Evolutionary conservation across 352 stramenopile species (phyloP), one percentile per base, ranked within the genome.

Genomic region (Pythium monospermum): DNA sequence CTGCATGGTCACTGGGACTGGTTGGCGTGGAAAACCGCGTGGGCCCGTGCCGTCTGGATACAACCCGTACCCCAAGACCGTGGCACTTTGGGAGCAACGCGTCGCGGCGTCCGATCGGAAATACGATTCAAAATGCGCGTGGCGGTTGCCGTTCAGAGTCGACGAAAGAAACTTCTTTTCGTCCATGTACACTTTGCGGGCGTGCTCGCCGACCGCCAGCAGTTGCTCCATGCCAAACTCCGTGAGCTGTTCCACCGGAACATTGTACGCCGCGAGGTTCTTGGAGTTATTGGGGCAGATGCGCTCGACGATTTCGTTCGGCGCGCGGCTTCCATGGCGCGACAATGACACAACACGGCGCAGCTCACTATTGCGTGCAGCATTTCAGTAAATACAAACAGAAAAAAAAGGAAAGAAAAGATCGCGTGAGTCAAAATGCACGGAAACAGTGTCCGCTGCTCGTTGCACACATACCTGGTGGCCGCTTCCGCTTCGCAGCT

Each of bases 1-100:
- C 53, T 94, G 74, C 83, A 94, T 94, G 31, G 80, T 91, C 51
- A 94, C 80, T 4, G 83, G 79, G 50, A 94, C 81, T 22, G 74
- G 81, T 40, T 92, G 70, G 39, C 76, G 76, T 21, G 64, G 59
- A 49, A 88, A 94, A 15, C 78, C 78, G 3, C 36, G 27, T 1
- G 83, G 83, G 2, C 80, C 83, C 2, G 80, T 88, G 52, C 80
- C 80, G 53, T 91, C 78, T 25, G 83, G 83, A 44, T 94, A 94
- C 23, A 94, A 55, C 1, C 83, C 83, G 45, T 86, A 87, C 16
- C 76, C 83, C 37, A 91, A 30, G 23, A 79, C 76, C 21, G 78
- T 73, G 2, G 83, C 83, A 47, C 80, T 91, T 52, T 94, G 83
- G 26, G 76, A 77, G 61, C 83, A 94, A 15, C 83, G 80, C 56